These are phyloP conservation scores for Trifolium fragiferum DNA, from an alignment of 306 rosid species.

Conservation along the genomic window DNA sequence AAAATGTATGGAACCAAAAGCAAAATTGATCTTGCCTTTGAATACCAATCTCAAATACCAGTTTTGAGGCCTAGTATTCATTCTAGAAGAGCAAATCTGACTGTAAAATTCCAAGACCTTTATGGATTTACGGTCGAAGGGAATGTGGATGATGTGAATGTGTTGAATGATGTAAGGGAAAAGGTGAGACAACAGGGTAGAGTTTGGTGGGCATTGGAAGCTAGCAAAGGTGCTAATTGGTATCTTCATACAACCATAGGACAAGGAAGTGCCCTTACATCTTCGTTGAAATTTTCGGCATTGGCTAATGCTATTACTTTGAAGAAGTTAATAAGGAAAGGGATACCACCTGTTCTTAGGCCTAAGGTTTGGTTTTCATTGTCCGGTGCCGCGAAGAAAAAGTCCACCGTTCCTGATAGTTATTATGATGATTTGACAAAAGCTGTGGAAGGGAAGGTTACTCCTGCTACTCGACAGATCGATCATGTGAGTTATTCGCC, in stretches of 20 bases:
- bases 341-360: conserved; percentile 91
- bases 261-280: conserved; percentile 77
- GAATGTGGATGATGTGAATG: conserved; percentile 97
- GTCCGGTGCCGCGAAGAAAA: conserved; percentile 98
- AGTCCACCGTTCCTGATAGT: conserved; percentile 96
- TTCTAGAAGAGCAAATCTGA: conserved; percentile 86
- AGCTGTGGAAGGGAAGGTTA: conserved; percentile 94
- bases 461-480: conserved; percentile 95
- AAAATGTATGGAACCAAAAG: conserved; percentile 80
- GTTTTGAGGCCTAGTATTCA: conserved; percentile 95
- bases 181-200: conserved; percentile 95
- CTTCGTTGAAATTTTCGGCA: conserved; percentile 81
- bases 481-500: conserved; percentile 76
- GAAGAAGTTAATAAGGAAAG: conserved; percentile 90
- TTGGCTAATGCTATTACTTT: conserved; percentile 84
- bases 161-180: conserved; percentile 95
- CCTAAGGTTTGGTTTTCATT: conserved; percentile 97
- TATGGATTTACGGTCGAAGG: conserved; percentile 96
- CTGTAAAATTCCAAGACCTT: conserved; percentile 96
- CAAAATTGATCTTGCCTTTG: conserved; percentile 85
- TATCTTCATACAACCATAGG: conserved; percentile 75
- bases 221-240: conserved; percentile 97
- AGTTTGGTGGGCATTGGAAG: conserved; percentile 99
- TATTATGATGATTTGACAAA: conserved; percentile 82
- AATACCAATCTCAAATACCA: conserved; percentile 80